Evolutionary conservation across 768 basidiomycete genomes (phyloP), one percentile per base, ranked within the genome.

Genomic region (Suillus clintonianus): DNA sequence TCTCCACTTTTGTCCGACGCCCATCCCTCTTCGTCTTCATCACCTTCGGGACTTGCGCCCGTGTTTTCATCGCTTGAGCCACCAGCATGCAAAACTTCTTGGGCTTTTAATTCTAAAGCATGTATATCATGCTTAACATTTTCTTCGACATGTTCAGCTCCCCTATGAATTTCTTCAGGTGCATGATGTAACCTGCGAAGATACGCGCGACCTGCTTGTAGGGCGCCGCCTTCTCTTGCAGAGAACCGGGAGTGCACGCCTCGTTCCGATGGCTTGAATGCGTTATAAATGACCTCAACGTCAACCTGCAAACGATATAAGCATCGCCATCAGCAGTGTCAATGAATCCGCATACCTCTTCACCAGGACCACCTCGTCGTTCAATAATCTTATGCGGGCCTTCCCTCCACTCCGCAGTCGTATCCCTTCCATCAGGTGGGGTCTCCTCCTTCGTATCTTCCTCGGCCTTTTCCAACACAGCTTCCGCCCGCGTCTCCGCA

Each of bases 341-440:
- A 27, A 56, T 36, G 14, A 58, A 59, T 27, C 34, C 34, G 37
- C 85, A n/a, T 62, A 92, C 91, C 79, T 92, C 91, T 62, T 86
- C 85, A 27, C 87, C 88, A 5, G 85, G 84, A 2, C 84, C 84
- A 5, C 67, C 70, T 11, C 83, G 82, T 42, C 83, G 78, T 70
- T 95, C 93, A 36, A 92, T 78, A 51, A 95, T 73, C 37, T 80
- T 80, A 71, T 89, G 84, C 36, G 83, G 80, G 3, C 91, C 91
- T 70, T 95, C 91, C 70, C 81, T 80, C 88, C 90, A 94, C 69
- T 91, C 89, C 30, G 79, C 65, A 19, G 45, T 45, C 5, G 41
- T 63, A 53, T 77, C 81, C 2, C 66, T 73, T 19, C 85, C 83
- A 64, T 87, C 83, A 2, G 84, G 83, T 11, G 77, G 77, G 8